A percentile compares a stretch with the other conserved stretches of the same genome.
Evolutionary conservation across 2,329 filamentous ascomycete genomes (phyloP).

Genomic region (Colletotrichum noveboracense): DNA sequence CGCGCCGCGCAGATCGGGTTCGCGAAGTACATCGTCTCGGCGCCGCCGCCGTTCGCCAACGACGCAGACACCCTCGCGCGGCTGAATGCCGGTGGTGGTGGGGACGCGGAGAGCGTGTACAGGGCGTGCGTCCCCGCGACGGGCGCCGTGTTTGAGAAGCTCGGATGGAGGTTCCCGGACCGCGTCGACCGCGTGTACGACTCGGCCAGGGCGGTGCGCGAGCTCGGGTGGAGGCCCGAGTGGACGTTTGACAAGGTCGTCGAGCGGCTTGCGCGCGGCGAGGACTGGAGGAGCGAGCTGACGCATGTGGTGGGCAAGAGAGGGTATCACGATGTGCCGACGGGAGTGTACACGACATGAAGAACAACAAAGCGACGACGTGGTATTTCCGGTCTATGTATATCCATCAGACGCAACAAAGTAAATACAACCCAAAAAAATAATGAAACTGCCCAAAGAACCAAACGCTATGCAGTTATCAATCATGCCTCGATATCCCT

Average conservation of each 20-base stretch:
- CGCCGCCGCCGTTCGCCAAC: slow-evolving; percentile 43
- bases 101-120: slow-evolving; percentile 36
- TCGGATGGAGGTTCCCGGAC: slow-evolving; percentile 40
- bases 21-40: slow-evolving; percentile 48
- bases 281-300: slow-evolving; percentile 45
- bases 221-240: slow-evolving; percentile 46
- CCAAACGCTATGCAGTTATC: not conserved
- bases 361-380: not conserved
- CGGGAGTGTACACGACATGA: slow-evolving; percentile 47
- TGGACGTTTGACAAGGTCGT: slow-evolving; percentile 44
- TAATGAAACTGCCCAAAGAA: not conserved
- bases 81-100: slow-evolving; percentile 29
- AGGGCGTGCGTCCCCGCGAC: slow-evolving; percentile 28
- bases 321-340: slow-evolving; percentile 48
- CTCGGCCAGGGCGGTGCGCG: slow-evolving; percentile 42
- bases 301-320: slow-evolving; percentile 43
- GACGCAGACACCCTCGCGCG: slow-evolving; percentile 32
- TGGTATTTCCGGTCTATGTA: slow-evolving; percentile 7
- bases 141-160: slow-evolving; percentile 33
- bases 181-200: slow-evolving; percentile 52
- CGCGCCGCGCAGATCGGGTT: slow-evolving; percentile 36
- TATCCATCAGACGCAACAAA: not conserved
- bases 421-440: not conserved
- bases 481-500: not conserved
- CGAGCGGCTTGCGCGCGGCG: slow-evolving; percentile 36